Base-by-base conservation (phyloP, 306 rosid genomes). In the Lagenaria siceraria region DNA sequence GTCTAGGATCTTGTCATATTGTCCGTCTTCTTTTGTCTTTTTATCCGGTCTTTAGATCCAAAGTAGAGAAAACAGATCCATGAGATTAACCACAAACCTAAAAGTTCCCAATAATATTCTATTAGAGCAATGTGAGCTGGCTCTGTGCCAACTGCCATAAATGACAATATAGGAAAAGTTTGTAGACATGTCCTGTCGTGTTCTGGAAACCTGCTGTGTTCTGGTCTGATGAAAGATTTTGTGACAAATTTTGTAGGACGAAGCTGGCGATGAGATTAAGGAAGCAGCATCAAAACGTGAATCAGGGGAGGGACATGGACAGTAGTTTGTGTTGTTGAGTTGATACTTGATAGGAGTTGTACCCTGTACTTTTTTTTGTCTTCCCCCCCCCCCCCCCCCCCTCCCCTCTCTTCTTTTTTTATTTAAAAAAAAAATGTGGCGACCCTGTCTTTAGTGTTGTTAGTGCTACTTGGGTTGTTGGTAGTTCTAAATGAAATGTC, bases 261-360 rank as follows among this genome's bases (percentile, higher is more conserved):
- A 93, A 18, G 91, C 97, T 15, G 98, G 97, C 13, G 96, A 93
- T 46, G 98, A 93, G 83, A 91, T 91, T 80, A 93, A 93, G 90
- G 98, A 93, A 82, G 85, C 98, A 82, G 85, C 98, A 69, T 82
- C 98, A 40, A 91, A 93, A 81, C 96, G 83, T 24, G 95, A 85
- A 75, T 77, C 97, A 8, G 89, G 77, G 24, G 97, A 91, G 25
- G 84, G 87, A 27, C 87, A 89, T 10, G 85, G 87, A 29, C 88
- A 84, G 84, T 75, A 86, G 86, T 3, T 58, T 59, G 15, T 9
- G 9, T 55, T 21, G 36, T 17, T 76, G 59, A 49, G 58, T 54
- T 5, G 27, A 49, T 72, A 49, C 40, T 54, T 5, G 27, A 49
- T 72, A 72, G 76, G 40, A 27, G 60, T 40, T n/a, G 78, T 55